A percentile compares a stretch with the other conserved stretches of the same genome.
Evolutionary conservation across 106 monocot species (phyloP).

Genomic region (Alisma plantagoaquatica): DNA sequence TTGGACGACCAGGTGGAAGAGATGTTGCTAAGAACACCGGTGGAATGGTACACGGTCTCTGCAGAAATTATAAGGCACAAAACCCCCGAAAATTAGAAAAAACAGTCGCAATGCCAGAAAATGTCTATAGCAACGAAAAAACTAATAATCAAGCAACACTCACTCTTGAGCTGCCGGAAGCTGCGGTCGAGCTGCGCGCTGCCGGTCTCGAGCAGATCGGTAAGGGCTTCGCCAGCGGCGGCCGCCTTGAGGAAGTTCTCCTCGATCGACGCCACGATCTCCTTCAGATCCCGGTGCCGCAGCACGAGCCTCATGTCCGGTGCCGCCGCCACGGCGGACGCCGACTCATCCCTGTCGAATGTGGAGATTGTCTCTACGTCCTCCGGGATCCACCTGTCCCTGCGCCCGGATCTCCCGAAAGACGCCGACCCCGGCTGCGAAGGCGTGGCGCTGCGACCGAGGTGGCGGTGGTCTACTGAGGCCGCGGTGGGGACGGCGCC

Average conservation of each 20-base stretch:
- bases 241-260: slow-evolving; percentile 73
- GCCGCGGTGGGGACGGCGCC: not conserved
- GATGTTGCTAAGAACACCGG: slow-evolving; percentile 59
- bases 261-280: slow-evolving; percentile 65
- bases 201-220: slow-evolving; percentile 70
- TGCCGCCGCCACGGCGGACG: too few species aligned
- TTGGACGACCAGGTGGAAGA: slow-evolving; percentile 77
- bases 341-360: too few species aligned
- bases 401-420: not conserved
- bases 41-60: slow-evolving; percentile 98
- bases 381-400: not conserved
- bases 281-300: slow-evolving; percentile 61
- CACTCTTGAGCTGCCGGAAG: slow-evolving; percentile 81
- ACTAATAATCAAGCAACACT: too few species aligned
- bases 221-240: slow-evolving; percentile 49
- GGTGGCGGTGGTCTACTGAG: slow-evolving; percentile 6
- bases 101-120: too few species aligned
- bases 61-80: slow-evolving; percentile 3
- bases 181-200: slow-evolving; percentile 74
- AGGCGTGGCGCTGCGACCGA: not conserved
- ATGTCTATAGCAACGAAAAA: too few species aligned
- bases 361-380: not conserved
- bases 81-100: too few species aligned
- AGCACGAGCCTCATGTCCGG: slow-evolving; percentile 34
- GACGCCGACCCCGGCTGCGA: not conserved